These are phyloP conservation scores for Lodderomyces beijingensis DNA, from an alignment of 1,139 yeast species.

Conservation along the genomic window DNA sequence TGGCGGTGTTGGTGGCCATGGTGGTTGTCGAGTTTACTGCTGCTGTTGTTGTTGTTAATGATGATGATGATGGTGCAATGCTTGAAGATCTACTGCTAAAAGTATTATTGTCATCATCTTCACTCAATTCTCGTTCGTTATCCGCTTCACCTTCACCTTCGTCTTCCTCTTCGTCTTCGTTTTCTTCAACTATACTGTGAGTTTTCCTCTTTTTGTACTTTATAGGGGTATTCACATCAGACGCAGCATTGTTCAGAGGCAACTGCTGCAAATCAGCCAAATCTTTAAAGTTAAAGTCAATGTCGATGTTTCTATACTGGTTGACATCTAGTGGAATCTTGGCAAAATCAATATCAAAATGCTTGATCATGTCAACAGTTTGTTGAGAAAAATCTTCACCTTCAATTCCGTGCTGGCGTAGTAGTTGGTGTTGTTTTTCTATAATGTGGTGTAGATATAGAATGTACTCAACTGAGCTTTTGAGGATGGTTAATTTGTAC, in stretches of 20 bases:
- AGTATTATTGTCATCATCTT: constrained; percentile 10
- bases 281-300: constrained; percentile 49
- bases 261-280: constrained; percentile 13
- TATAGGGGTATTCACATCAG: not conserved
- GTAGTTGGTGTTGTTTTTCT: constrained; percentile 40
- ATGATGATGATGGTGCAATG: constrained; percentile 7
- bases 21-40: no score
- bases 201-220: constrained; percentile 4
- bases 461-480: constrained; percentile 78
- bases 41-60: not conserved
- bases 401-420: constrained; percentile 9
- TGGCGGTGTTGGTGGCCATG: not conserved
- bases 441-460: constrained; percentile 61
- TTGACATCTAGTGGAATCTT: constrained; percentile 53
- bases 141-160: constrained; percentile 9
- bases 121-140: constrained; percentile 6
- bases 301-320: constrained; percentile 53
- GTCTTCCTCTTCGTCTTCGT: constrained; percentile 8
- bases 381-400: not conserved
- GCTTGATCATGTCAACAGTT: constrained; percentile 6
- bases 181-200: constrained; percentile 13
- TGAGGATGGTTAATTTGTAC: constrained; percentile 76
- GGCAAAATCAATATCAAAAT: constrained; percentile 45
- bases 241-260: not conserved
- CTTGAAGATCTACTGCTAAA: constrained; percentile 10